phyloP scores from a whole-genome alignment of 73 alveolate genomes.

The Diophrys appendiculata region DNA sequence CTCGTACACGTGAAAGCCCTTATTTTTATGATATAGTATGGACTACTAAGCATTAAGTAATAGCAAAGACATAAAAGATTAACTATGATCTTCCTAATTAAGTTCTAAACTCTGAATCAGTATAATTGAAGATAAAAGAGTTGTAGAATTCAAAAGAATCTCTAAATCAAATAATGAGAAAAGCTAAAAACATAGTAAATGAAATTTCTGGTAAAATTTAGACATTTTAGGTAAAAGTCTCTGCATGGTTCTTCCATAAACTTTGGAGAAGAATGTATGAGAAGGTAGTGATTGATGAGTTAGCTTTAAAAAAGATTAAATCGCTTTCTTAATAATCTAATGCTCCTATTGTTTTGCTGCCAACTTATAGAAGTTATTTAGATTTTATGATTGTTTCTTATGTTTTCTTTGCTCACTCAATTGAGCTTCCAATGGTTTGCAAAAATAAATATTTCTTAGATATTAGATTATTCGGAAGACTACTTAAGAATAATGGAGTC shows the following conservation, averaged over 20 bases:
- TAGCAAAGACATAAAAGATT: conserved; percentile 51
- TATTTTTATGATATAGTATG: background rate
- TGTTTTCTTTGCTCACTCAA: conserved; percentile 69
- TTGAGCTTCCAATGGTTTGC: conserved; percentile 80
- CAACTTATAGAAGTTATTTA: conserved; percentile 85
- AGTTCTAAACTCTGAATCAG: conserved; percentile 51
- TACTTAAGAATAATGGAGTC: conserved; percentile 84
- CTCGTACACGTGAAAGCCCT: no score
- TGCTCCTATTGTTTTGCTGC: conserved; percentile 75
- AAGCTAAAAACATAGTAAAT: conserved; percentile 51
- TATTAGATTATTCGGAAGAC: conserved; percentile 65
- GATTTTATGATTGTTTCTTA: conserved; percentile 80
- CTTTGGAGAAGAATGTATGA: conserved; percentile 81
- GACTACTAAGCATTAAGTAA: background rate
- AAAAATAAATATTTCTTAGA: conserved; percentile 84
- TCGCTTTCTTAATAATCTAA: conserved; percentile 3
- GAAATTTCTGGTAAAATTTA: conserved; percentile 53
- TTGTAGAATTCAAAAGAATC: background rate
- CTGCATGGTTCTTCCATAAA: conserved; percentile 72
- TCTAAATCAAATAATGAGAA: conserved; percentile 19
- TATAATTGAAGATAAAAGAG: background rate
- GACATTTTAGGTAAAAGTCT: conserved; percentile 48
- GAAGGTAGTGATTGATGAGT: conserved; percentile 69
- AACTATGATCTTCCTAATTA: conserved; percentile 51
- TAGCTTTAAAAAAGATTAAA: conserved; percentile 56